A percentile compares a stretch with the other conserved stretches of the same genome.
phyloP scores from a whole-genome alignment of 768 basidiomycete species.

The Trametes coccinea region DNA sequence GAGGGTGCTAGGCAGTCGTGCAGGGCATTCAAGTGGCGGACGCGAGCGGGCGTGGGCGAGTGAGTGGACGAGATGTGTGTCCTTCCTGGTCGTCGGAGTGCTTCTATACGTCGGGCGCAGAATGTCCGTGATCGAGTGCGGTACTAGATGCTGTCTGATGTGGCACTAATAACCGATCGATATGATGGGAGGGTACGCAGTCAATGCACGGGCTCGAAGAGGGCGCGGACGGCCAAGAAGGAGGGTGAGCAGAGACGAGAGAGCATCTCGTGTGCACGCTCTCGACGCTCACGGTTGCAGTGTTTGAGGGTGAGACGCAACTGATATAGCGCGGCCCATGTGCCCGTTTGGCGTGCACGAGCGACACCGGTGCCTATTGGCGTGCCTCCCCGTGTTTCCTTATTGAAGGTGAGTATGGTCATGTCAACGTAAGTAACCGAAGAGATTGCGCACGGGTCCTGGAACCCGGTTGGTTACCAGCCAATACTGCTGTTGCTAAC shows the following conservation, averaged over 20 bases:
- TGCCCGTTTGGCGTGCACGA: conserved; percentile 4
- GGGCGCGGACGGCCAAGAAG: background rate
- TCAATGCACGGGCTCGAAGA: background rate
- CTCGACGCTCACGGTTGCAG: conserved; percentile 10
- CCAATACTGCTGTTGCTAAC: conserved; percentile 1
- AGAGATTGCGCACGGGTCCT: conserved; percentile 1
- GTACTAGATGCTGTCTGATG: background rate
- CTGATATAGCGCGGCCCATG: conserved; percentile 13
- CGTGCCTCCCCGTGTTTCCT: conserved; percentile 12
- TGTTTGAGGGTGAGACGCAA: conserved; percentile 10
- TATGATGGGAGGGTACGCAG: conserved; percentile 8
- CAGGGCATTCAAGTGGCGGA: conserved; percentile 5
- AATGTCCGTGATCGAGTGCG: conserved; percentile 3
- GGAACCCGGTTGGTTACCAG: conserved; percentile 6
- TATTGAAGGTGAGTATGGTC: conserved; percentile 18
- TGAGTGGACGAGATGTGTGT: background rate
- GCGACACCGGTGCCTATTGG: conserved; percentile 6
- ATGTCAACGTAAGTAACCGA: conserved; percentile 21
- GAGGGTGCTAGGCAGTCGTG: conserved; percentile 9
- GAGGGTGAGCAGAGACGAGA: background rate
- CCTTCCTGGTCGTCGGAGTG: conserved; percentile 7
- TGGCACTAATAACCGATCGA: conserved; percentile 17
- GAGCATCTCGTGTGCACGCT: conserved; percentile 11
- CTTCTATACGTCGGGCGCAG: background rate
- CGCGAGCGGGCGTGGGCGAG: background rate